Percentiles rank a stretch among this genome's conserved stretches.
Evolutionary conservation across 2,329 filamentous ascomycete genomes (phyloP).

Genomic region (Aureobasidium sp.): DNA sequence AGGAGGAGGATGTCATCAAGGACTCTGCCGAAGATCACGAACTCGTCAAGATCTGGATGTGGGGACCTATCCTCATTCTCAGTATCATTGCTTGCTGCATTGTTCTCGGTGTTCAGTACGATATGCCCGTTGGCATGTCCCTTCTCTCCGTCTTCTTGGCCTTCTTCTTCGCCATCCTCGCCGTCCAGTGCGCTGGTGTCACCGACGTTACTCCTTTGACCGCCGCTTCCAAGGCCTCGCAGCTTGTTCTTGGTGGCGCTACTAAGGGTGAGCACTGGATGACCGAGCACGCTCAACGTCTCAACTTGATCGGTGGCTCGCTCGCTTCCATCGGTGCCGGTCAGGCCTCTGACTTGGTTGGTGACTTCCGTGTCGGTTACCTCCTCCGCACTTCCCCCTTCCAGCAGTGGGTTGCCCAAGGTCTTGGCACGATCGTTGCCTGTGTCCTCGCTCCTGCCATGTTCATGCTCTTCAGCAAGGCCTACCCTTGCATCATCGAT

Average conservation of each 20-base stretch:
- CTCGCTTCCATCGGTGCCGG: conserved; percentile 32
- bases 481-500: conserved; percentile 59
- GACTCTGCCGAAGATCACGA: conserved; percentile 41
- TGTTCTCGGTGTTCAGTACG: conserved; percentile 45
- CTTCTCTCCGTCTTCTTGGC: conserved; percentile 48
- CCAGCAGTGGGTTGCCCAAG: conserved; percentile 59
- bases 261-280: conserved; percentile 47
- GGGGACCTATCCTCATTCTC: conserved; percentile 38
- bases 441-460: conserved; percentile 58
- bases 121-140: conserved; percentile 49
- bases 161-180: conserved; percentile 54
- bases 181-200: conserved; percentile 49
- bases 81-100: conserved; percentile 43
- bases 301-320: conserved; percentile 58
- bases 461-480: conserved; percentile 58
- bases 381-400: conserved; percentile 55
- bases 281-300: conserved; percentile 46
- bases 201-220: conserved; percentile 54
- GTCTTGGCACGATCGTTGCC: conserved; percentile 51
- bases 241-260: conserved; percentile 58
- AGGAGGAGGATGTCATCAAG: conserved; percentile 36
- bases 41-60: conserved; percentile 46
- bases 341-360: conserved; percentile 42
- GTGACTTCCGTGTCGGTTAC: conserved; percentile 61
- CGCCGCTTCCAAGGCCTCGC: conserved; percentile 58